phyloP scores from a whole-genome alignment of 306 rosid genomes.

The Acacia acuminata region DNA sequence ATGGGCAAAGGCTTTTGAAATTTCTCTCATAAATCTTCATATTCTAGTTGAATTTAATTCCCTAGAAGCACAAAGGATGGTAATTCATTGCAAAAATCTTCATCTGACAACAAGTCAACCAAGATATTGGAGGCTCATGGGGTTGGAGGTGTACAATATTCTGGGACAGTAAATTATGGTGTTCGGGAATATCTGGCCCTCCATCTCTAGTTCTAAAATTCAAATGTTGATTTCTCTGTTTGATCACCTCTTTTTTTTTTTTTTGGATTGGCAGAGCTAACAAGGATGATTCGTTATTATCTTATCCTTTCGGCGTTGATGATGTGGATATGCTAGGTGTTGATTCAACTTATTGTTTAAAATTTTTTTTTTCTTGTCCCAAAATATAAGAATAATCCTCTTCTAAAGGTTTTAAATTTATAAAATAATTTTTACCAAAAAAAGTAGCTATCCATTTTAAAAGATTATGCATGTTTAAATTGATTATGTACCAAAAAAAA shows the following conservation, averaged over 20 bases:
- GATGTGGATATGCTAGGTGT: constrained; percentile 62
- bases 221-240: constrained; percentile 10
- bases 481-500: too few relatives aligned
- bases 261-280: constrained; percentile 58
- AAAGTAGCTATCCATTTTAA: too few relatives aligned
- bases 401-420: too few relatives aligned
- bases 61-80: constrained; percentile 60
- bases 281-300: constrained; percentile 60
- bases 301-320: constrained; percentile 71
- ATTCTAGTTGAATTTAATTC: constrained; percentile 69
- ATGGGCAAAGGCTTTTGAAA: constrained; percentile 52
- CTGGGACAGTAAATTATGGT: constrained; percentile 32
- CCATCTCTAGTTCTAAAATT: constrained; percentile 30
- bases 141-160: constrained; percentile 43
- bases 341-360: constrained; percentile 2
- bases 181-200: constrained; percentile 44
- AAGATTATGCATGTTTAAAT: too few relatives aligned
- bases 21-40: constrained; percentile 62
- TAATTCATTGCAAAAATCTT: constrained; percentile 69
- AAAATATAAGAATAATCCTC: too few relatives aligned
- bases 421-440: too few relatives aligned
- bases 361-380: too few relatives aligned
- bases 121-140: constrained; percentile 60
- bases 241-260: constrained; percentile 32
- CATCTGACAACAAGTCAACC: constrained; percentile 62